A percentile compares a stretch with the other conserved stretches of the same genome.
Evolutionary conservation across 257 asterid genomes (phyloP).

Genomic region (Solanum piurae): DNA sequence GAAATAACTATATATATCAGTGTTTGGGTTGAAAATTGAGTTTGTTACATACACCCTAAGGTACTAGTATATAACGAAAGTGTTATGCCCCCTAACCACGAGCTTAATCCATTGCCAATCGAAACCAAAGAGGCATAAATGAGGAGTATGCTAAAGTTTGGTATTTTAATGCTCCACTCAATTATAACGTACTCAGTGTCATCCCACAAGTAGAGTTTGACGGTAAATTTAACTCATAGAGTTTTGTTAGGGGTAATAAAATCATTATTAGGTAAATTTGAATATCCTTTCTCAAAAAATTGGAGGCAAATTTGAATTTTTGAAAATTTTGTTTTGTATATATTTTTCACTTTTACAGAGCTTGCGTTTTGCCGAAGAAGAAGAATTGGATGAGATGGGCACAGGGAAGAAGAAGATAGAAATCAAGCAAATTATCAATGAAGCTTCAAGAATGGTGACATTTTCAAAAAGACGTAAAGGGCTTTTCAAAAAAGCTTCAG

Average conservation of each 20-base stretch:
- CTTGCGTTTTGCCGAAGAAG: not conserved
- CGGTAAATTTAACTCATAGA: too few species aligned
- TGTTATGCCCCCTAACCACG: not conserved
- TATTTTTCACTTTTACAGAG: too few species aligned
- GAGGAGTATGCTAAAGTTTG: not conserved
- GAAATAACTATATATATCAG: too few species aligned
- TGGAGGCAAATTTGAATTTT: too few species aligned
- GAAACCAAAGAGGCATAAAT: not conserved
- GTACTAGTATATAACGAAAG: not conserved
- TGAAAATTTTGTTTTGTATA: too few species aligned
- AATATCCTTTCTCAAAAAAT: too few species aligned
- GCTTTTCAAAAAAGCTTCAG: not conserved
- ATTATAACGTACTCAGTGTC: too few species aligned
- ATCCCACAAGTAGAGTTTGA: not conserved
- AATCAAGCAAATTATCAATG: not conserved
- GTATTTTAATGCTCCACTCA: not conserved
- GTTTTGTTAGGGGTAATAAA: too few species aligned
- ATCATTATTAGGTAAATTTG: too few species aligned
- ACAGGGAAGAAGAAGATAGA: constrained; percentile 4
- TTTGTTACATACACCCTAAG: not conserved
- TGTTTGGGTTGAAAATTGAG: too few species aligned
- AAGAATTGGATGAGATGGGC: not conserved
- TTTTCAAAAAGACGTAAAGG: not conserved
- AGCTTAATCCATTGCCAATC: not conserved
- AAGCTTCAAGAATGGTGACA: not conserved